A percentile compares a stretch with the other conserved stretches of the same genome.
Conservation (phyloP, 2,329 filamentous ascomycete species). For the Xylaria hypoxylon region DNA sequence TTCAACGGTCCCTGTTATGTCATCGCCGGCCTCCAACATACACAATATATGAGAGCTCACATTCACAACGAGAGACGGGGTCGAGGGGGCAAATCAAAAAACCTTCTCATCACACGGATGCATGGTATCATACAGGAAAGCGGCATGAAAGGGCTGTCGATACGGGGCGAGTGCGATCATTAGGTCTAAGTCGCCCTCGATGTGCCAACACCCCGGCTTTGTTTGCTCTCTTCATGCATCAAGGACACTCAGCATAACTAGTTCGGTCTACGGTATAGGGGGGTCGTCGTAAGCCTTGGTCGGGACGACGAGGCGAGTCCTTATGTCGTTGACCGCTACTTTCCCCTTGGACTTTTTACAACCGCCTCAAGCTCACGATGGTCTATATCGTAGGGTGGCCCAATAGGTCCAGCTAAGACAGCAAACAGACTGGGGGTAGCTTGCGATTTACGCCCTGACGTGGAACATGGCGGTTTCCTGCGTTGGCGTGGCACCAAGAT, state of each 20-base stretch:
- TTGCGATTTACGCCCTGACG: slow-evolving; percentile 1
- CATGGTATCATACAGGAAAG: slow-evolving; percentile 25
- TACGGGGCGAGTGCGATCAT: slow-evolving; percentile 14
- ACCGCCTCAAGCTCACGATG: slow-evolving; percentile 16
- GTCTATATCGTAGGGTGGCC: neutral
- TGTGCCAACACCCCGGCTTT: slow-evolving; percentile 16
- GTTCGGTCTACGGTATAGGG: neutral
- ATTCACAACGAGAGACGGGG: slow-evolving; percentile 4
- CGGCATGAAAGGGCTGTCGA: slow-evolving; percentile 26
- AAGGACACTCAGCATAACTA: slow-evolving; percentile 11
- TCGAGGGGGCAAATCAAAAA: slow-evolving; percentile 15
- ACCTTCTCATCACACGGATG: slow-evolving; percentile 14
- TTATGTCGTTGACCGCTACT: slow-evolving; percentile 34
- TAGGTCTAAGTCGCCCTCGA: neutral
- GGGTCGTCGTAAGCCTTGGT: slow-evolving; percentile 15
- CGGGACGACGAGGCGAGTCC: slow-evolving; percentile 10
- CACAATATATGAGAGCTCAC: slow-evolving; percentile 24
- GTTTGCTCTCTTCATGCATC: slow-evolving; percentile 29
- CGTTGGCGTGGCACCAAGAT: slow-evolving; percentile 27
- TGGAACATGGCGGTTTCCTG: slow-evolving; percentile 29
- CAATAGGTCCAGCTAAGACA: slow-evolving; percentile 10
- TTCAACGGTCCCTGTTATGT: neutral
- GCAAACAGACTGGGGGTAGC: slow-evolving; percentile 27
- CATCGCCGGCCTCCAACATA: slow-evolving; percentile 18
- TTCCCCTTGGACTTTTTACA: neutral